Conservation (phyloP, 257 asterid species). For the Handroanthus guayacan region DNA sequence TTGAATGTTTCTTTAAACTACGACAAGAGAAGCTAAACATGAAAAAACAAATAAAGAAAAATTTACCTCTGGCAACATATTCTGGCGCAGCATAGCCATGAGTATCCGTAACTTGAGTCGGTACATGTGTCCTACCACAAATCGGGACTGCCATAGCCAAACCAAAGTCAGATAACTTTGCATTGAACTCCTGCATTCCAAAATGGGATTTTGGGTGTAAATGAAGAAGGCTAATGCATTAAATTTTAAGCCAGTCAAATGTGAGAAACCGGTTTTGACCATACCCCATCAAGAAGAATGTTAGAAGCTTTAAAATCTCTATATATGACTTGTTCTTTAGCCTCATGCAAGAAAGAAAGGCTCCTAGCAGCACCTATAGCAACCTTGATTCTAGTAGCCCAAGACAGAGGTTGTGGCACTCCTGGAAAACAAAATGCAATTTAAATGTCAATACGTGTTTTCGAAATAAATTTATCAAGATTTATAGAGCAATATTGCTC, state of each 20-base stretch:
- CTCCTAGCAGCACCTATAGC: conserved; percentile 96
- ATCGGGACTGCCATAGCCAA: conserved; percentile 95
- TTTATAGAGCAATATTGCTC: too few species aligned
- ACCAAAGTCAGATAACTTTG: conserved; percentile 91
- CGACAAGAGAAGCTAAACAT: neutral
- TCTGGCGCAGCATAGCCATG: conserved; percentile 96
- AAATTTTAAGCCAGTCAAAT: conserved; percentile 1
- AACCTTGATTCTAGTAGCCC: conserved; percentile 94
- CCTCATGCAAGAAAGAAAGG: conserved; percentile 87
- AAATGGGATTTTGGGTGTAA: conserved; percentile 10
- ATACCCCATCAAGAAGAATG: conserved; percentile 88
- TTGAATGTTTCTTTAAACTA: neutral
- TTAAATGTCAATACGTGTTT: neutral
- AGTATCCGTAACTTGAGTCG: neutral
- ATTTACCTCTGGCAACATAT: conserved; percentile 89
- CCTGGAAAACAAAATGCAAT: conserved; percentile 52
- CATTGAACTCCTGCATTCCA: conserved; percentile 78
- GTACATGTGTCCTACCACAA: neutral
- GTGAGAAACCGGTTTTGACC: conserved; percentile 21
- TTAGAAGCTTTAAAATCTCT: conserved; percentile 94
- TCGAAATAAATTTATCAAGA: too few species aligned
- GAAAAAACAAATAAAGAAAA: neutral
- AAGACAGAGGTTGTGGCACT: conserved; percentile 83
- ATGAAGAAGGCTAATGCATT: neutral
- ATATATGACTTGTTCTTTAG: conserved; percentile 82